A percentile compares a stretch with the other conserved stretches of the same genome.
Conservation (phyloP, 805 yeast genomes). For the Ogataea nonfermentans region DNA sequence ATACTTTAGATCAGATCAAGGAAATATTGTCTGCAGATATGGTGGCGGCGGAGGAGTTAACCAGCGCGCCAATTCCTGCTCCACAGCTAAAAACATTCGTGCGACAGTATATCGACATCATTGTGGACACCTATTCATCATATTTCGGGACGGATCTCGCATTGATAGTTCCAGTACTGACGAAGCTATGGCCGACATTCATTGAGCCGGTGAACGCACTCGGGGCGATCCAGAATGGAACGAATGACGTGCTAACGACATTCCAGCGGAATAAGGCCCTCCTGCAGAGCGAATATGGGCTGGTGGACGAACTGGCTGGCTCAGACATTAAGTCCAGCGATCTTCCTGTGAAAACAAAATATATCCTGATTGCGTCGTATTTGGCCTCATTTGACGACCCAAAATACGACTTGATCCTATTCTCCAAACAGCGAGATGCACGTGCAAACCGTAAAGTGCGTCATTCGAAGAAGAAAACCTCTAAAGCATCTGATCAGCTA, state of each 20-base stretch:
- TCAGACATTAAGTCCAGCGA: conserved; percentile 29
- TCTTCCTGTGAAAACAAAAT: conserved; percentile 62
- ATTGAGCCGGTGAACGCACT: conserved; percentile 24
- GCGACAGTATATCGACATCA: conserved; percentile 39
- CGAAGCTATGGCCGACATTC: conserved; percentile 32
- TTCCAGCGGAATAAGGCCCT: conserved; percentile 27
- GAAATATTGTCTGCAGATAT: conserved; percentile 33
- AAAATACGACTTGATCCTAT: conserved; percentile 63
- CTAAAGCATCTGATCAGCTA: conserved; percentile 41
- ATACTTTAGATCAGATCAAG: conserved; percentile 37
- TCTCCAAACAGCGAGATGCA: conserved; percentile 59
- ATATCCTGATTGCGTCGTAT: conserved; percentile 75
- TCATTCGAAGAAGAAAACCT: conserved; percentile 19
- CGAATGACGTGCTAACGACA: conserved; percentile 30
- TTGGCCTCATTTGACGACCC: conserved; percentile 77
- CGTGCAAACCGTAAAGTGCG: conserved; percentile 40
- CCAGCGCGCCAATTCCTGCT: conserved; percentile 3
- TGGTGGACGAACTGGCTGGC: conserved; percentile 23
- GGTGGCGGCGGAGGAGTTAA: conserved; percentile 17
- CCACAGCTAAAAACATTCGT: conserved; percentile 23
- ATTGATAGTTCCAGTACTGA: conserved; percentile 32
- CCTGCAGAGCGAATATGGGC: conserved; percentile 25
- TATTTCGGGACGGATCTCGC: conserved; percentile 46
- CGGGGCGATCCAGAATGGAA: conserved; percentile 20
- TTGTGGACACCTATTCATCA: conserved; percentile 44